Evolutionary conservation across 2,329 filamentous ascomycete genomes (phyloP).

Genomic region (Mycosphaerella sp.): DNA sequence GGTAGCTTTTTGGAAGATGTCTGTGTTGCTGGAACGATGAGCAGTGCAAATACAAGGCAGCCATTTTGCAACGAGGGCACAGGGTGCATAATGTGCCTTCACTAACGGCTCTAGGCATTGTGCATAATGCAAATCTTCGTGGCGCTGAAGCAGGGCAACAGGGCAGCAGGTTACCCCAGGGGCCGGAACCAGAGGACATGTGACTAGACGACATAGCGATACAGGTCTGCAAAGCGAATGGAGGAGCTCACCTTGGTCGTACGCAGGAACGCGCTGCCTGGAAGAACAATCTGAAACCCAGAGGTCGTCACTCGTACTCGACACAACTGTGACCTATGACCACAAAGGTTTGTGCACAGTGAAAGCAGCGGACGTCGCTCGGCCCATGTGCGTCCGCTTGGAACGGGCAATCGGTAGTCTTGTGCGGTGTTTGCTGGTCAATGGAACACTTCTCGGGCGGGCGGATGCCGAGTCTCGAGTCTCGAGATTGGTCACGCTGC

Average conservation of each 20-base stretch:
- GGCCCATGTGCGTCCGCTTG: neutral
- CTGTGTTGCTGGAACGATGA: neutral
- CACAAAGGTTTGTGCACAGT: conserved; percentile 8
- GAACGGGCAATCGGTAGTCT: neutral
- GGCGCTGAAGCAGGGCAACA: conserved; percentile 13
- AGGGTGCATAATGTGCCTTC: conserved; percentile 1
- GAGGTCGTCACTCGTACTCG: conserved; percentile 4
- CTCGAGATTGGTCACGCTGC: neutral
- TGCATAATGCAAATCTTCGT: conserved; percentile 19
- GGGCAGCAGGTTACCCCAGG: conserved; percentile 17
- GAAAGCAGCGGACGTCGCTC: conserved; percentile 17
- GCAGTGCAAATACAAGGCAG: neutral
- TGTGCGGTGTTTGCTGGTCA: neutral
- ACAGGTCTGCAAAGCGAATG: conserved; percentile 15
- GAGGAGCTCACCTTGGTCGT: conserved; percentile 20
- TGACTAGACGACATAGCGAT: conserved; percentile 11
- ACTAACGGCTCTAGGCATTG: conserved; percentile 3
- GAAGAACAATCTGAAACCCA: conserved; percentile 16
- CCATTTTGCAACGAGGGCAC: neutral
- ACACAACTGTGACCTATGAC: conserved; percentile 8
- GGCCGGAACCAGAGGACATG: conserved; percentile 11
- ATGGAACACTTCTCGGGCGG: neutral
- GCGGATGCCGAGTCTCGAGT: neutral
- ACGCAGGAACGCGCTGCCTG: conserved; percentile 20
- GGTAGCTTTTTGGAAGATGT: no score